Base-by-base conservation (phyloP, 2,329 filamentous ascomycete species). In the Paecilomyces sp. region DNA sequence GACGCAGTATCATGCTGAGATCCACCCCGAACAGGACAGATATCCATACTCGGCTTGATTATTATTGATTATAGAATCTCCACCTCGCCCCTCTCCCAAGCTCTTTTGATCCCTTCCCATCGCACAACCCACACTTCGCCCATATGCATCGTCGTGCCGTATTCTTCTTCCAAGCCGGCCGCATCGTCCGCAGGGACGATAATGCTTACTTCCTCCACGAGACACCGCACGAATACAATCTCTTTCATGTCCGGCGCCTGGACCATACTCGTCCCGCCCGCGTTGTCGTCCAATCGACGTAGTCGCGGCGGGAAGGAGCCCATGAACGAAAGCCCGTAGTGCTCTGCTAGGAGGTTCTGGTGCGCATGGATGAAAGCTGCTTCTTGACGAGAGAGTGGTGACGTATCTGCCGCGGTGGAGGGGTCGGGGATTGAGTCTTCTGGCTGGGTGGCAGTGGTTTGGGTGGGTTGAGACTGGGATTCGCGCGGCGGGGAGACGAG, bases 191-290 rank as follows among this genome's bases (percentile, higher is more conserved):
- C 68, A 7, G 70, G 72, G 52, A 75, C 63, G 33, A 76, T 60
- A 61, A 77, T 69, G 25, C 67, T 79, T 8, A 85, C 78, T 72
- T 84, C 81, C 18, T 71, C 74, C 0, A 61, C 71, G 24, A 80
- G 60, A 72, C 77, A 79, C 62, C 93, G 81, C 50, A 92, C 86
- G 74, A 99, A 97, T 1, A 97, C 92, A 7, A 91, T 91, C 1
- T 84, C 82, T 62, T 94, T 89, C 55, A 86, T 77, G 71, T 97
- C 94, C 0, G 94, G 94, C 1, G 84, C 81, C 70, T 96, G 92
- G 31, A 97, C 85, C 94, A 99, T 99, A 77, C 85, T 92, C 59
- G 93, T 88, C 9, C 92, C 92, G 31, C 92, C 93, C 0, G 89
- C 87, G 13, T 89, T 90, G 77, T 99, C 94, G 75, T 97, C 95